Evolutionary conservation across 1,284 basidiomycete species (phyloP), one percentile per base, ranked within the genome.

Genomic region (Cutaneotrichosporon mucoides): DNA sequence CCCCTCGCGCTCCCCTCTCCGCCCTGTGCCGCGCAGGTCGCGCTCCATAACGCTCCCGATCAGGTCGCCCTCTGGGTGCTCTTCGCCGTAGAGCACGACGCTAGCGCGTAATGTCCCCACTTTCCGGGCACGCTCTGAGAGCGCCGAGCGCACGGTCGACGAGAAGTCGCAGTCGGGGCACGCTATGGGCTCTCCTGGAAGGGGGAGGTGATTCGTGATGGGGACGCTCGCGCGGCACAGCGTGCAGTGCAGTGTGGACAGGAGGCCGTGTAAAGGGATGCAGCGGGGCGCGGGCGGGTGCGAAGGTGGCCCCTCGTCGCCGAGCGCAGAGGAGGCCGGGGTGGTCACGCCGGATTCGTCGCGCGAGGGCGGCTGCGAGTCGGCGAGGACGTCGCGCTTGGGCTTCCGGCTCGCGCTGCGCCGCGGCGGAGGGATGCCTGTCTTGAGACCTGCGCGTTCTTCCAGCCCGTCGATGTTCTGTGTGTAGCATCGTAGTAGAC

Each of bases 381-480:
- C 24, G 4, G 33, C 33, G 11, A 33, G 24, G 24, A 24, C 24
- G 24, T 24, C 24, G 24, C 24, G 24, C 24, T 24, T 24, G 24
- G 24, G 24, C 24, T 24, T 24, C 24, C 24, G 24, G 24, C 24
- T 24, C 24, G 24, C 24, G 24, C 24, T 24, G 24, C 24, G 24
- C 49, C 41, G 38, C 16, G 42, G 50, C 15, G 47, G 49, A 3
- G 72, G 73, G 5, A 73, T 56, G 4, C 74, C 73, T 10, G 69
- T 64, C 5, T 85, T 84, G 6, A 96, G 82, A 4, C 92, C 92
- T 12, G 85, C 88, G 71, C 92, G 91, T 61, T 82, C 82, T 73
- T 96, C 92, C 53, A 97, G 85, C 12, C 87, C 88, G 73, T 97
- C 92, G 62, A 96, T 94, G 77, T 95, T 94, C 80, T 97, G 93